Evolutionary conservation across 2,329 filamentous ascomycete species (phyloP).

Genomic region (Didymellaceae sp.): DNA sequence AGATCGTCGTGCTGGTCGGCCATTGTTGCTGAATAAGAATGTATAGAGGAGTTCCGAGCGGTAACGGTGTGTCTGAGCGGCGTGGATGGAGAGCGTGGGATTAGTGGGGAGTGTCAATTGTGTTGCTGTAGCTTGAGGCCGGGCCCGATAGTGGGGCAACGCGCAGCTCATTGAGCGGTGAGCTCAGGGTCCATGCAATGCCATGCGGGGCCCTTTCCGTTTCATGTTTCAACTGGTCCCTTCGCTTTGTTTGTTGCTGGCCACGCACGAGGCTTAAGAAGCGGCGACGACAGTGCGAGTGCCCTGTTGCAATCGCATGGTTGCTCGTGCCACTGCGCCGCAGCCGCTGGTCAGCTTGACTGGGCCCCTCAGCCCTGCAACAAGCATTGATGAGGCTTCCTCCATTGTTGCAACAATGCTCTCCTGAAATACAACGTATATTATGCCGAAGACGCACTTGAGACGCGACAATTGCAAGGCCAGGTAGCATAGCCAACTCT

Average conservation of each 20-base stretch:
- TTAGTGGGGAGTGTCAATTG: constrained; percentile 11
- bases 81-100: constrained; percentile 2
- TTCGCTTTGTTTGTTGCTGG: neutral
- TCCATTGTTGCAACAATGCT: no score
- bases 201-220: constrained; percentile 4
- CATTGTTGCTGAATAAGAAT: constrained; percentile 30
- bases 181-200: constrained; percentile 8
- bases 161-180: constrained; percentile 29
- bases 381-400: no score
- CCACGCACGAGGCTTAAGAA: no score
- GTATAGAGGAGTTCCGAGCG: constrained; percentile 2
- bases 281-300: no score
- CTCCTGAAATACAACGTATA: no score
- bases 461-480: no score
- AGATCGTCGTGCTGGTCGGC: constrained; percentile 73
- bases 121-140: constrained; percentile 20
- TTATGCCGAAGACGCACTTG: no score
- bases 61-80: constrained; percentile 19
- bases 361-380: no score
- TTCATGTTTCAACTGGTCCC: constrained; percentile 5
- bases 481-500: no score
- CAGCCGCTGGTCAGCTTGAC: no score
- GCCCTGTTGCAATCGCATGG: no score
- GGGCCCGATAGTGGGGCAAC: constrained; percentile 31
- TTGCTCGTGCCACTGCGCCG: no score